A percentile compares a stretch with the other conserved stretches of the same genome.
Evolutionary conservation across 2,329 filamentous ascomycete species (phyloP).

Genomic region (Monilinia fructicola): DNA sequence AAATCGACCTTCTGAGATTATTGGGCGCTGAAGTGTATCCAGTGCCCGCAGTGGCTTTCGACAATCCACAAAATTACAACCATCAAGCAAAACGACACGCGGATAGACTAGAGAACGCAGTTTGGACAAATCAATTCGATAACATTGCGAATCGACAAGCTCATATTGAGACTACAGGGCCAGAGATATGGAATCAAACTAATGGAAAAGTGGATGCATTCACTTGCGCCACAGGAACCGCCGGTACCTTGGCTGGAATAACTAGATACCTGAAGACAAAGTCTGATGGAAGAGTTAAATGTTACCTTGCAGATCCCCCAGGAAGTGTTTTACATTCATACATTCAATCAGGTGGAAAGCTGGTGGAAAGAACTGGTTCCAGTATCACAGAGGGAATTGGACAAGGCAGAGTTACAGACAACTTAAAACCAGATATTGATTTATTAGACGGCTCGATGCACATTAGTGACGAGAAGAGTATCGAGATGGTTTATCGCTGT

Average conservation of each 20-base stretch:
- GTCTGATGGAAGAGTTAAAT: conserved; percentile 75
- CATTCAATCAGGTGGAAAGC: conserved; percentile 77
- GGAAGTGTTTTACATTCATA: conserved; percentile 93
- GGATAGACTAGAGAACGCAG: conserved; percentile 79
- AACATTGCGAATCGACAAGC: conserved; percentile 91
- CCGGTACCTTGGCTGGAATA: conserved; percentile 83
- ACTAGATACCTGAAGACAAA: conserved; percentile 87
- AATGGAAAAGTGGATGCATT: conserved; percentile 85
- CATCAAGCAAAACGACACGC: conserved; percentile 91
- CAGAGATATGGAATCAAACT: conserved; percentile 96
- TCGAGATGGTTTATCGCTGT: conserved; percentile 96
- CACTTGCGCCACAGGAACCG: conserved; percentile 92
- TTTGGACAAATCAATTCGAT: conserved; percentile 99
- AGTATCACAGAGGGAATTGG: conserved; percentile 98
- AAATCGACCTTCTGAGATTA: conserved; percentile 88
- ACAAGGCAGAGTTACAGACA: conserved; percentile 94
- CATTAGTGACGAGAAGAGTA: conserved; percentile 89
- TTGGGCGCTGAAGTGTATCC: conserved; percentile 94
- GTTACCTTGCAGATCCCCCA: conserved; percentile 89
- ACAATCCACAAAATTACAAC: conserved; percentile 96
- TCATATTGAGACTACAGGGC: conserved; percentile 94
- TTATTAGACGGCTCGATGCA: conserved; percentile 81
- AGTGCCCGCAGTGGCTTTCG: conserved; percentile 92
- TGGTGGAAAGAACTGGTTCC: conserved; percentile 77
- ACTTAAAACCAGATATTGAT: conserved; percentile 79